Base-by-base conservation (phyloP, 805 yeast species). In the Cyberlindnera euphorbiiphila region DNA sequence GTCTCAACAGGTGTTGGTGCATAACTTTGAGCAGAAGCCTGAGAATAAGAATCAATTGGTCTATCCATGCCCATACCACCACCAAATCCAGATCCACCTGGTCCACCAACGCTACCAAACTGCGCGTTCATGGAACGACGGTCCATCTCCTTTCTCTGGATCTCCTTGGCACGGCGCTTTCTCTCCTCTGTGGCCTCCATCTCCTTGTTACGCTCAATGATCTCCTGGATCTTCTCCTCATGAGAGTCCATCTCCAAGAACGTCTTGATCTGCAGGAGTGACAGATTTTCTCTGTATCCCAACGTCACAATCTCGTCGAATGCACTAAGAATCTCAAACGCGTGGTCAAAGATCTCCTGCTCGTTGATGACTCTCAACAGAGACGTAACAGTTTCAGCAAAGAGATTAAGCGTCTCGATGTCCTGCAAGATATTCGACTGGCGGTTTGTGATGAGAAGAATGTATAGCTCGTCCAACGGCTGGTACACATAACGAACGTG, bases 211-310 rank as follows among this genome's bases (percentile, higher is more conserved):
- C 89, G 80, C 65, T 87, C 98, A 54, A 93, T 93, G 60, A 93
- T 89, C 60, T 93, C 97, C 69, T 93, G 98, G 57, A 94, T 91
- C 70, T 86, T 91, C 66, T 93, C 99, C 65, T 93, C 98, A 61
- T 93, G 97, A 27, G 95, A 85, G 65, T 93, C 98, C 98, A 93
- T 91, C 59, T 87, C 91, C 67, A 93, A 69, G 64, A 85, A 91
- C 10, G 94, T 85, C 60, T 76, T 78, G 47, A 93, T 84, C 66
- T 93, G 98, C 42, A 79, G 61, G 47, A 82, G 60, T 1, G 93
- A 77, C 48, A 91, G 67, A 62, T 87, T 84, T 61, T 93, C 99
- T 49, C 85, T 79, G 68, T 82, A 87, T 13, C 98, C 98, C 64
- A 86, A 69, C 36, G 79, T 78, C 50, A 93, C 78, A 39, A 93